phyloP scores from a whole-genome alignment of 2,329 filamentous ascomycete species.

The Metarhizium robertsii region DNA sequence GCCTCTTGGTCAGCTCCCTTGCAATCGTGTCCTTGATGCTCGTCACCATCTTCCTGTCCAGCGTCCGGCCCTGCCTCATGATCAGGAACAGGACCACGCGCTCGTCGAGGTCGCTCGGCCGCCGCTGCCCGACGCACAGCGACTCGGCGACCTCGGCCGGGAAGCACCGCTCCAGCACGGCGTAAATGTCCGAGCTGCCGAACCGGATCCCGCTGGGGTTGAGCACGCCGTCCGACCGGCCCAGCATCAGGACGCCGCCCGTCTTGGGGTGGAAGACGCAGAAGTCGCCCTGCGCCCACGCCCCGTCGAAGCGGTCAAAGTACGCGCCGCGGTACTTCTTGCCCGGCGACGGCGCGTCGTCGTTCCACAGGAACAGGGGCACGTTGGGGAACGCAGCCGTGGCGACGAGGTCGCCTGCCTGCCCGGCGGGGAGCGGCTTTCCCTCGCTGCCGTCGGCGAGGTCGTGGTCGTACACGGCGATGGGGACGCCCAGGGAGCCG shows the following conservation, averaged over 20 bases:
- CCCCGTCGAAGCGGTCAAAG: slow-evolving; percentile 53
- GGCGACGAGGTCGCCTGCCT: slow-evolving; percentile 66
- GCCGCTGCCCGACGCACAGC: slow-evolving; percentile 70
- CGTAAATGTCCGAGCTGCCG: slow-evolving; percentile 72
- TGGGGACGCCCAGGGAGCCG: slow-evolving; percentile 37
- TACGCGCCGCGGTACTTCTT: slow-evolving; percentile 51
- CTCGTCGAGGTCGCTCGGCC: slow-evolving; percentile 47
- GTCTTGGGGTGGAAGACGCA: slow-evolving; percentile 61
- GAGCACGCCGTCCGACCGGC: slow-evolving; percentile 67
- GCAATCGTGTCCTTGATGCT: slow-evolving; percentile 57
- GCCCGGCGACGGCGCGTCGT: slow-evolving; percentile 36
- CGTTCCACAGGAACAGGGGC: slow-evolving; percentile 57
- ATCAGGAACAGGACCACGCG: slow-evolving; percentile 45
- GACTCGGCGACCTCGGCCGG: slow-evolving; percentile 55
- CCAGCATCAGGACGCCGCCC: slow-evolving; percentile 55
- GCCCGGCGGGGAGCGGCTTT: slow-evolving; percentile 42
- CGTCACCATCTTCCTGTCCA: slow-evolving; percentile 44
- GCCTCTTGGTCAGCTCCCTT: slow-evolving; percentile 58
- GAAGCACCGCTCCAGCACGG: slow-evolving; percentile 60
- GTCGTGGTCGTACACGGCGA: slow-evolving; percentile 55
- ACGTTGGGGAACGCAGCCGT: slow-evolving; percentile 66
- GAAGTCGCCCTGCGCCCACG: slow-evolving; percentile 81
- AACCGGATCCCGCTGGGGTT: slow-evolving; percentile 75
- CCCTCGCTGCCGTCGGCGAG: slow-evolving; percentile 36
- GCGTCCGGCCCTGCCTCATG: slow-evolving; percentile 45